phyloP scores from a whole-genome alignment of 768 basidiomycete genomes.

The Boletus rex-veris region DNA sequence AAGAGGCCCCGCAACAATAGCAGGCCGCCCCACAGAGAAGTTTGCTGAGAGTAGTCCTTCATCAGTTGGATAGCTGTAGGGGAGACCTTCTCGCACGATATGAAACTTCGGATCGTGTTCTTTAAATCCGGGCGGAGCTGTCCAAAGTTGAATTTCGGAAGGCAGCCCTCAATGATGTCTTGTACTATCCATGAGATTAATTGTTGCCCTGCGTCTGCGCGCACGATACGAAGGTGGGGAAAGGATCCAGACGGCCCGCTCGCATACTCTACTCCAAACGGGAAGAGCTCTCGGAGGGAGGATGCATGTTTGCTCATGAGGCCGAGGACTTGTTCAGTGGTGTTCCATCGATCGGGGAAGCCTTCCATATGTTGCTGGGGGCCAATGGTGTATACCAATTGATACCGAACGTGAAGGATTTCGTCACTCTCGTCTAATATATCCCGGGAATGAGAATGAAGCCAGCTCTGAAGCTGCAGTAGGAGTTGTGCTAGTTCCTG shows the following conservation, averaged over 20 bases:
- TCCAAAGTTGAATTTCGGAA: slow-evolving; percentile 20
- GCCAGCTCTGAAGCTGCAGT: slow-evolving; percentile 26
- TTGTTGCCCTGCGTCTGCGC: slow-evolving; percentile 7
- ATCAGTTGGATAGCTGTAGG: not conserved
- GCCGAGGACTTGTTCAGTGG: slow-evolving; percentile 27
- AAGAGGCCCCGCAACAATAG: slow-evolving; percentile 36
- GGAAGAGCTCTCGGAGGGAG: slow-evolving; percentile 2
- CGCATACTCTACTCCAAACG: slow-evolving; percentile 16
- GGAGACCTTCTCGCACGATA: slow-evolving; percentile 12
- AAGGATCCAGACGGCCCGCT: slow-evolving; percentile 13
- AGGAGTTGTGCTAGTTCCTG: slow-evolving; percentile 13
- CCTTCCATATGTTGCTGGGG: slow-evolving; percentile 24
- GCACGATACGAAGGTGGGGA: slow-evolving; percentile 23
- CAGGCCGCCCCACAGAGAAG: slow-evolving; percentile 17
- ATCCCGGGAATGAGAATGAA: slow-evolving; percentile 24
- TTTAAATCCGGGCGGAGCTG: slow-evolving; percentile 1
- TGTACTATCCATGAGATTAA: slow-evolving; percentile 12
- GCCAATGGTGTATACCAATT: slow-evolving; percentile 38
- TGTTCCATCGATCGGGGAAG: slow-evolving; percentile 35
- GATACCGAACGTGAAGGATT: slow-evolving; percentile 34
- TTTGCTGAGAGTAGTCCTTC: not conserved
- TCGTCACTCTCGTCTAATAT: slow-evolving; percentile 32
- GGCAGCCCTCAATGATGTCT: slow-evolving; percentile 9
- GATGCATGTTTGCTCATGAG: slow-evolving; percentile 20
- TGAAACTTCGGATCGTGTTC: slow-evolving; percentile 18